phyloP scores from a whole-genome alignment of 495 filamentous ascomycete genomes.

The Penicillium dipodomyicola region DNA sequence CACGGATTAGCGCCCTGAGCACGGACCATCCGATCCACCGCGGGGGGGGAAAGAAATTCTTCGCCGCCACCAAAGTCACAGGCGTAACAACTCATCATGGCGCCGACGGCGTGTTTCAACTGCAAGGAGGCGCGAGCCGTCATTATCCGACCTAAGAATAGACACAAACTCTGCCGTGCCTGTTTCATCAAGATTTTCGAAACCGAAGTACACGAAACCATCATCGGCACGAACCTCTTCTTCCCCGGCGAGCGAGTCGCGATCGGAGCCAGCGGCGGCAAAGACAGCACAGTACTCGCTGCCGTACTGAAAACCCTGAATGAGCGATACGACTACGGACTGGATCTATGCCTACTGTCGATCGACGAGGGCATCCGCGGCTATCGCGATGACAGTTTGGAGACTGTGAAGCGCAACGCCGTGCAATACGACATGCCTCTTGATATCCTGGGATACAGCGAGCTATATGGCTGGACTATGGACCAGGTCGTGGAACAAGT shows the following conservation, averaged over 20 bases:
- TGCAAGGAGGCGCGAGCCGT: slow-evolving; percentile 77
- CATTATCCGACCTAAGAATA: slow-evolving; percentile 91
- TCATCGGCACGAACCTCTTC: slow-evolving; percentile 75
- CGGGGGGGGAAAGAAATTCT: slow-evolving; percentile 27
- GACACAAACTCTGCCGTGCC: slow-evolving; percentile 81
- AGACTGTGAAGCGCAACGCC: slow-evolving; percentile 94
- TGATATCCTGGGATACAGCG: slow-evolving; percentile 86
- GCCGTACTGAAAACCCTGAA: slow-evolving; percentile 94
- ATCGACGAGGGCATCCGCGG: slow-evolving; percentile 98
- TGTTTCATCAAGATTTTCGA: slow-evolving; percentile 91
- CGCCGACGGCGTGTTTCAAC: slow-evolving; percentile 63
- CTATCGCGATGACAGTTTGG: slow-evolving; percentile 90
- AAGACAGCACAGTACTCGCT: slow-evolving; percentile 95
- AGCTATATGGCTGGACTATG: slow-evolving; percentile 99
- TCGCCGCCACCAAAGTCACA: slow-evolving; percentile 18
- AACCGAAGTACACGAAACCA: slow-evolving; percentile 89
- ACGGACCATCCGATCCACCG: slow-evolving; percentile 1
- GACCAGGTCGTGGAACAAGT: slow-evolving; percentile 94
- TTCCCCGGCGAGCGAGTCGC: slow-evolving; percentile 80
- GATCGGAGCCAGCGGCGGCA: slow-evolving; percentile 94
- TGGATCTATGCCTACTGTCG: slow-evolving; percentile 80
- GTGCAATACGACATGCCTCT: slow-evolving; percentile 86
- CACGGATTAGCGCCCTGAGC: not conserved
- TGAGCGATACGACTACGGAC: slow-evolving; percentile 79
- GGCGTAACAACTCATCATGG: slow-evolving; percentile 40